Conservation (phyloP, 1,284 basidiomycete species). For the Cutaneotrichosporon sp. region DNA sequence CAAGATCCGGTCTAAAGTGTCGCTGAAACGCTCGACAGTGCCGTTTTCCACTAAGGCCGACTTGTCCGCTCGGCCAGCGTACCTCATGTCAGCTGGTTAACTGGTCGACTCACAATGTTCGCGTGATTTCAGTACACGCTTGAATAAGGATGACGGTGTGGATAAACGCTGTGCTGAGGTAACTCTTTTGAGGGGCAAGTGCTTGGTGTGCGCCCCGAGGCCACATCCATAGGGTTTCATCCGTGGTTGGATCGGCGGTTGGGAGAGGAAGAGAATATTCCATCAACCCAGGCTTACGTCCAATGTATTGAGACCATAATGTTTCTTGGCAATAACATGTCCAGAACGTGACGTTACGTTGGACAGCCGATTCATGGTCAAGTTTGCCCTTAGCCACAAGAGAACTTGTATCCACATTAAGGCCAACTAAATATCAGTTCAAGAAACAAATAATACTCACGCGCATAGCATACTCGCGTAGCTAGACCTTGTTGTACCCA, state of each 20-base stretch:
- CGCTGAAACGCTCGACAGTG: conserved; percentile 16
- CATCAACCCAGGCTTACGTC: conserved; percentile 28
- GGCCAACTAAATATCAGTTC: conserved; percentile 25
- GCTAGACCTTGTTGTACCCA: conserved; percentile 36
- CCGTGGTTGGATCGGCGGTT: conserved; percentile 25
- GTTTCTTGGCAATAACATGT: conserved; percentile 36
- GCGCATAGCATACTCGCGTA: conserved; percentile 26
- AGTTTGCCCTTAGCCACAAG: conserved; percentile 29
- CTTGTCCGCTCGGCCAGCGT: conserved; percentile 15
- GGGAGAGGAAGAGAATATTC: conserved; percentile 31
- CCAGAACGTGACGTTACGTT: conserved; percentile 38
- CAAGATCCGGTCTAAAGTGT: conserved; percentile 63
- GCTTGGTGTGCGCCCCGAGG: conserved; percentile 13
- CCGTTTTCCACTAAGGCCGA: conserved; percentile 14
- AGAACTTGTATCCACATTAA: conserved; percentile 28
- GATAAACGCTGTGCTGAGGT: conserved; percentile 19
- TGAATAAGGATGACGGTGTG: conserved; percentile 18
- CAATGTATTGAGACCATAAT: conserved; percentile 38
- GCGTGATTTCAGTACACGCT: conserved; percentile 15
- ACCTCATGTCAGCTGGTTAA: conserved; percentile 9
- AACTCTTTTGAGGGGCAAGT: conserved; percentile 14
- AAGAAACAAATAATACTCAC: conserved; percentile 19
- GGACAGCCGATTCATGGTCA: conserved; percentile 18
- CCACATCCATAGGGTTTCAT: conserved; percentile 30
- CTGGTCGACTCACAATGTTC: conserved; percentile 5